These are phyloP conservation scores for Aeschynomene evenia DNA, from an alignment of 306 rosid species.

Conservation along the genomic window DNA sequence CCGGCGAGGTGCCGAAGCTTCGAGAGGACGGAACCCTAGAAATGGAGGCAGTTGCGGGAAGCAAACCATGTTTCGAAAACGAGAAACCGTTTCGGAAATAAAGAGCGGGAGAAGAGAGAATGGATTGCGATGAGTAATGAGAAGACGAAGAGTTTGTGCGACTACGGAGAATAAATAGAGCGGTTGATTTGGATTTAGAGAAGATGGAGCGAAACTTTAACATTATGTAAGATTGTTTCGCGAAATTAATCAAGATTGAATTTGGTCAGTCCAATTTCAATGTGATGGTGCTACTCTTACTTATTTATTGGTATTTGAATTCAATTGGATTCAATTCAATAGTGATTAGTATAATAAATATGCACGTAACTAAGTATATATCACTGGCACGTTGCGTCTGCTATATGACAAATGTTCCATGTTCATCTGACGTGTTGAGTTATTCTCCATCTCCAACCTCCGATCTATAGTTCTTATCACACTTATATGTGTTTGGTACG, in stretches of 20 bases:
- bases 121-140: not conserved
- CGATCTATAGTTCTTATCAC: not conserved
- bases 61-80: slow-evolving; percentile 18
- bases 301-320: too few relatives aligned
- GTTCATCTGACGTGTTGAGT: not conserved
- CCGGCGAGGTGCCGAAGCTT: slow-evolving; percentile 47
- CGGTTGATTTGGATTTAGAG: slow-evolving; percentile 42
- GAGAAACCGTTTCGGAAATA: not conserved
- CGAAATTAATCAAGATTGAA: not conserved
- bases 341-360: not conserved
- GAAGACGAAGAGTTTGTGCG: slow-evolving; percentile 2
- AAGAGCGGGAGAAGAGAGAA: not conserved
- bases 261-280: not conserved
- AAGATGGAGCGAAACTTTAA: slow-evolving; percentile 33
- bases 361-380: not conserved
- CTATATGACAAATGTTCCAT: too few relatives aligned
- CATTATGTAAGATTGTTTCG: slow-evolving; percentile 39
- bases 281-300: not conserved
- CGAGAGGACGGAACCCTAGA: slow-evolving; percentile 35
- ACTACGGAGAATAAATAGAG: not conserved
- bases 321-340: too few relatives aligned
- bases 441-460: not conserved
- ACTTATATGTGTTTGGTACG: too few relatives aligned
- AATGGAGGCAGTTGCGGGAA: not conserved
- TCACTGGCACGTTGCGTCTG: not conserved